Evolutionary conservation across 2,329 filamentous ascomycete genomes (phyloP), one percentile per base, ranked within the genome.

Genomic region (Ceratocystis papillata): DNA sequence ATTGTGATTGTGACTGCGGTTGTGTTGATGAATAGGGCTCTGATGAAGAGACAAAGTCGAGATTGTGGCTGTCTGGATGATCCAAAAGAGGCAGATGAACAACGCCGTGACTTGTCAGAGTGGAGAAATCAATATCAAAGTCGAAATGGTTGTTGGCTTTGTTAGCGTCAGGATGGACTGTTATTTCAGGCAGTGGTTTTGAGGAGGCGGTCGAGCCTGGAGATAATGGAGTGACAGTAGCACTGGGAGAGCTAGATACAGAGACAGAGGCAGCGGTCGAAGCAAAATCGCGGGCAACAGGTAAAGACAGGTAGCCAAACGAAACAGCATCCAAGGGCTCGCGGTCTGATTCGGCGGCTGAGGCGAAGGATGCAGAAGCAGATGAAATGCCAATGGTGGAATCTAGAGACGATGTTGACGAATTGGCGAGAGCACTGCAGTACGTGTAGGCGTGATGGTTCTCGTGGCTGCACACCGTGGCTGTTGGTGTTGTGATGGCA

Each of bases 61-160:
- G 12, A 30, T 66, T 30, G 17, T 30, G 30, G 53, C n/a, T 46
- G 41, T 28, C 30, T 30, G 45, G 15, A 12, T 20, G n/a, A 28
- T 37, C 22, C 72, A 60, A 62, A 53, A 63, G 63, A 41, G 62
- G 46, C 46, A 64, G 62, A 64, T 61, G 63, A 53, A 65, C 63
- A 22, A 65, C 62, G 63, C 60, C 63, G 63, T 15, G 37, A 41
- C 63, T 25, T 20, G 50, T 15, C 7, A 61, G 20, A 17, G 41
- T 55, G 55, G 63, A 22, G 20, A 46, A 60, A 59, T 65, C 63
- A 33, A 65, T 53, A 44, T 65, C 25, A 7, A 63, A 45, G 37
- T 22, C 61, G 30, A 63, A 45, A 25, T 50, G 44, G 44, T 20
- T 2, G 6, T 46, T 63, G 41, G 45, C 59, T 12, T 44, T 20